These are phyloP conservation scores for Warburgia ugandensis DNA, from an alignment of 164 flowering plant genomes.

Conservation along the genomic window DNA sequence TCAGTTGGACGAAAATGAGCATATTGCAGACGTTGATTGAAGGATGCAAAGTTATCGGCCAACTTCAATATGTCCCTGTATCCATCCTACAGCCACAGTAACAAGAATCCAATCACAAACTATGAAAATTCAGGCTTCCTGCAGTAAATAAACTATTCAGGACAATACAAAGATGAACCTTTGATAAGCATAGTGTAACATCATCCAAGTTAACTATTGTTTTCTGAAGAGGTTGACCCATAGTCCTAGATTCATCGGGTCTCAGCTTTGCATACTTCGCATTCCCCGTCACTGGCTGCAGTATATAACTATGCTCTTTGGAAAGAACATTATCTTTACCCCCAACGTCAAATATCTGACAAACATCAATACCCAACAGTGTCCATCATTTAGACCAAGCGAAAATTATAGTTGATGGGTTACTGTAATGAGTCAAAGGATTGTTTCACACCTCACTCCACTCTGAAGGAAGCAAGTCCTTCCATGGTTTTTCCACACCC, in stretches of 20 bases:
- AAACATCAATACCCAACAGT: not conserved
- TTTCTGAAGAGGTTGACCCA: conserved; percentile 59
- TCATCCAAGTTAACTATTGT: conserved; percentile 86
- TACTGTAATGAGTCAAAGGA: not conserved
- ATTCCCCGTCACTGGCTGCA: conserved; percentile 89
- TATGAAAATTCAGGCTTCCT: not conserved
- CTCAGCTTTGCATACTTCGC: conserved; percentile 74
- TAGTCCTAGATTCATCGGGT: conserved; percentile 32
- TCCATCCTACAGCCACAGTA: conserved; percentile 56
- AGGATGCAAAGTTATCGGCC: conserved; percentile 90
- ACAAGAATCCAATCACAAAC: conserved; percentile 2
- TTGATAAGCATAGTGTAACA: conserved; percentile 84
- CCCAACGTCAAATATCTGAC: conserved; percentile 70
- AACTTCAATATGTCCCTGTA: conserved; percentile 73
- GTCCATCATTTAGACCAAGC: not conserved
- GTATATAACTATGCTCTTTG: conserved; percentile 55
- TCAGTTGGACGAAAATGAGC: conserved; percentile 87
- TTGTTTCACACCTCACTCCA: conserved; percentile 66
- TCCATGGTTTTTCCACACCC: conserved; percentile 73
- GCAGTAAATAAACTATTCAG: not conserved
- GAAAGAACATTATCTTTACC: conserved; percentile 30
- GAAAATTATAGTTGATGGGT: not conserved
- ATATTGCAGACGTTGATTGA: conserved; percentile 75
- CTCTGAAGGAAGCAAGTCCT: conserved; percentile 79
- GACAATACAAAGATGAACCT: conserved; percentile 38